Evolutionary conservation across 2,329 filamentous ascomycete species (phyloP).

Genomic region (Lachnum nothofagi): DNA sequence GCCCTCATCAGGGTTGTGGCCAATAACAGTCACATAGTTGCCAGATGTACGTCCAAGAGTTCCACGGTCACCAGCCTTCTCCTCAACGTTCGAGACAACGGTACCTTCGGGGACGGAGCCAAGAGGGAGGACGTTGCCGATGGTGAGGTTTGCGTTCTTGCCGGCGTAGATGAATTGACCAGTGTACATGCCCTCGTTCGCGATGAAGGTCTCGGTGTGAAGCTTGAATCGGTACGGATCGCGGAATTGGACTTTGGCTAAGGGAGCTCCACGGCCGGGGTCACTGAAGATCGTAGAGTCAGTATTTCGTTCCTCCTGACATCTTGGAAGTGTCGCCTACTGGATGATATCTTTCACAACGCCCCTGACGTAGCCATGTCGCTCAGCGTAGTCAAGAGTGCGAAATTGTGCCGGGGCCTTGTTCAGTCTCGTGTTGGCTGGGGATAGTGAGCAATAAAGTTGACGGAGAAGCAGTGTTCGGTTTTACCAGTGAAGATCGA

Average conservation of each 20-base stretch:
- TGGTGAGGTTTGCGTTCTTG: conserved; percentile 94
- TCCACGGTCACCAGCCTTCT: conserved; percentile 97
- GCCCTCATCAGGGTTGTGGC: conserved; percentile 97
- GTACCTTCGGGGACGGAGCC: conserved; percentile 97
- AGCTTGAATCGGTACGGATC: conserved; percentile 98
- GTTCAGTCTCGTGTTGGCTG: conserved; percentile 80
- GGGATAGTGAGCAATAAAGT: too few species aligned
- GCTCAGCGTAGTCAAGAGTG: conserved; percentile 91
- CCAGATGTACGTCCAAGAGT: conserved; percentile 93
- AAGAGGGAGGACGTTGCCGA: conserved; percentile 96
- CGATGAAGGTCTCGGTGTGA: conserved; percentile 98
- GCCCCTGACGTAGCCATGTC: conserved; percentile 95
- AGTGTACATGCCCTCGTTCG: conserved; percentile 99
- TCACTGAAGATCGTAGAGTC: conserved; percentile 64
- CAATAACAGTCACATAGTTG: conserved; percentile 98
- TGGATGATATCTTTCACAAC: conserved; percentile 99
- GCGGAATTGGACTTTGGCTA: conserved; percentile 94
- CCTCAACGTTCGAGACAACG: conserved; percentile 98
- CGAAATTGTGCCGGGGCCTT: conserved; percentile 95
- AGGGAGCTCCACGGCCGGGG: conserved; percentile 89
- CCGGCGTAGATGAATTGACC: conserved; percentile 99
- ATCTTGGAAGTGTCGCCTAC: conserved; percentile 47
- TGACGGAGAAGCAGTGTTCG: too few species aligned
- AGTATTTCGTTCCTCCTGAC: background rate
- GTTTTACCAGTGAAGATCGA: conserved; percentile 80